Conservation (phyloP, 768 basidiomycete genomes). For the Lentinula edodes region DNA sequence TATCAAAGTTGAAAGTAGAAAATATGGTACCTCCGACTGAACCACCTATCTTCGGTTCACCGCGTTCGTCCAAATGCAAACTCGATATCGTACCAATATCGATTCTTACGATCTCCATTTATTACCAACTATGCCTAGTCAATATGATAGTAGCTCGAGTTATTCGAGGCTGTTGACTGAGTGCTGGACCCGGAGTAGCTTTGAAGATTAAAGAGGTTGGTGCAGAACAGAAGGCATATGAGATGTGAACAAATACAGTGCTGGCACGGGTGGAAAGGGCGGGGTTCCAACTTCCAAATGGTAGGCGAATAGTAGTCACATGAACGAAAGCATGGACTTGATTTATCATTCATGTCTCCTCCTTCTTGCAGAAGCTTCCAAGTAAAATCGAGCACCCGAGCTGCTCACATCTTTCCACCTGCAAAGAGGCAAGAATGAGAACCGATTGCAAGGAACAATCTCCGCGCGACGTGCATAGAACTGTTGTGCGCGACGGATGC, state of each 20-base stretch:
- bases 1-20: not conserved
- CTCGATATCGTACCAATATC: not conserved
- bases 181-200: not conserved
- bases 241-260: not conserved
- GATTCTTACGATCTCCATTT: not conserved
- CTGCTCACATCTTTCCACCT: too few species aligned
- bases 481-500: too few species aligned
- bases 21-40: slow-evolving; percentile 41
- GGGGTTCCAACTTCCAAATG: not conserved
- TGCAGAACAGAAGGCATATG: not conserved
- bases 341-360: too few species aligned
- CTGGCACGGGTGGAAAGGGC: not conserved
- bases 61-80: not conserved
- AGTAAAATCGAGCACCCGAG: too few species aligned
- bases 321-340: too few species aligned
- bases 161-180: not conserved
- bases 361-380: too few species aligned
- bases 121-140: not conserved
- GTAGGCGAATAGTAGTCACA: not conserved
- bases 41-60: slow-evolving; percentile 40
- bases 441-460: too few species aligned
- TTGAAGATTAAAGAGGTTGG: not conserved
- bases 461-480: too few species aligned
- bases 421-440: too few species aligned
- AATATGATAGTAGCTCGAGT: not conserved